Conservation (phyloP, 495 filamentous ascomycete species). For the Penicillium bovifimosum region DNA sequence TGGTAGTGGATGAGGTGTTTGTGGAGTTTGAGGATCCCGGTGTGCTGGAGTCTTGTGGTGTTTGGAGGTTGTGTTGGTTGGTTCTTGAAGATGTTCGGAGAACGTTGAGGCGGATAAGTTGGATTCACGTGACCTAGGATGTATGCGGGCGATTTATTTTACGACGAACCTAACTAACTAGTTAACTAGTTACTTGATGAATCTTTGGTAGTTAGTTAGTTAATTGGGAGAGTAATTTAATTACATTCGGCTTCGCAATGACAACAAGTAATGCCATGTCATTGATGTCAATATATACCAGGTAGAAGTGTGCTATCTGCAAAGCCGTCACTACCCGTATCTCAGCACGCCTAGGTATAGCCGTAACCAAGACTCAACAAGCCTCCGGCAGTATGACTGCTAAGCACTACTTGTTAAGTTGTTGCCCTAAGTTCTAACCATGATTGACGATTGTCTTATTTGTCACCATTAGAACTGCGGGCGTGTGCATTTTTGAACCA, state of each 20-base stretch:
- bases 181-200: background rate
- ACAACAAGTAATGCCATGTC: background rate
- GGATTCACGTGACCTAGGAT: background rate
- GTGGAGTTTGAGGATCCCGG: background rate
- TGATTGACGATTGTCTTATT: no score
- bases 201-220: background rate
- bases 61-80: background rate
- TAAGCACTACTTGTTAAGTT: no score
- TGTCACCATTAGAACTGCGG: no score
- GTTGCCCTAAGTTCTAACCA: no score
- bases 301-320: constrained; percentile 9
- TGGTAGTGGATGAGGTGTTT: constrained; percentile 1
- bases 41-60: background rate
- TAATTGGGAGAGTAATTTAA: background rate
- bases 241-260: background rate
- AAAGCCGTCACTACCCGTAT: constrained; percentile 10
- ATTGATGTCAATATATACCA: constrained; percentile 11
- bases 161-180: no score
- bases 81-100: background rate
- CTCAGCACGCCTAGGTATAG: constrained; percentile 7
- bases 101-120: background rate
- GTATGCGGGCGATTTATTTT: background rate
- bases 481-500: background rate
- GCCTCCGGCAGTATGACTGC: no score
- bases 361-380: no score